phyloP scores from a whole-genome alignment of 1,284 basidiomycete genomes.

The Limonomyces culmigenus region DNA sequence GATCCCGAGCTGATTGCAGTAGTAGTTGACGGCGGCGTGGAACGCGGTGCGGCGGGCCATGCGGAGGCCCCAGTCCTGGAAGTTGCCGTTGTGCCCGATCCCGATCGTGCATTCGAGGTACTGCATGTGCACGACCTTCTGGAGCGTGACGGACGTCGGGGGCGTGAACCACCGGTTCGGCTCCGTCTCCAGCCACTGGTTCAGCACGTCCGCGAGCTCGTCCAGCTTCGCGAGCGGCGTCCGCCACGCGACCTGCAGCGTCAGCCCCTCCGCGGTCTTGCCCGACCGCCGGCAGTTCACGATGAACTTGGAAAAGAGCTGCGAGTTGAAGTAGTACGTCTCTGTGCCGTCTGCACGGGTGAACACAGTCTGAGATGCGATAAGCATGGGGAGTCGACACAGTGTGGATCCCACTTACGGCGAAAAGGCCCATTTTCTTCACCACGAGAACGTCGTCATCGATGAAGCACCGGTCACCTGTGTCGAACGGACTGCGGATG shows the following conservation, averaged over 20 bases:
- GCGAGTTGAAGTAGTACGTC: constrained; percentile 65
- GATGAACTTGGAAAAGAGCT: constrained; percentile 59
- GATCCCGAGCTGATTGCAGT: constrained; percentile 51
- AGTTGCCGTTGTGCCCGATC: constrained; percentile 39
- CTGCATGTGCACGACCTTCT: constrained; percentile 43
- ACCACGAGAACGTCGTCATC: constrained; percentile 54
- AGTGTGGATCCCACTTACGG: constrained; percentile 19
- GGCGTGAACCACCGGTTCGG: constrained; percentile 63
- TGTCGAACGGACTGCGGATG: constrained; percentile 45
- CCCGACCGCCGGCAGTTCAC: constrained; percentile 14
- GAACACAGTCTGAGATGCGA: constrained; percentile 36
- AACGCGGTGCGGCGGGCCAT: constrained; percentile 51
- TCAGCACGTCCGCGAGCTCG: constrained; percentile 41
- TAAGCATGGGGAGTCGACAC: constrained; percentile 4
- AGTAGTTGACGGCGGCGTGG: constrained; percentile 57
- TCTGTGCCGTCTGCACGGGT: constrained; percentile 51
- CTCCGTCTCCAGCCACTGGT: constrained; percentile 58
- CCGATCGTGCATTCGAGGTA: constrained; percentile 49
- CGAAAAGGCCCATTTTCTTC: constrained; percentile 62
- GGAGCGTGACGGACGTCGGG: constrained; percentile 39
- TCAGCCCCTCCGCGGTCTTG: constrained; percentile 49
- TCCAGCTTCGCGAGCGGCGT: constrained; percentile 58
- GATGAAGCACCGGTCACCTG: constrained; percentile 61
- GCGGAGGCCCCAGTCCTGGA: constrained; percentile 43
- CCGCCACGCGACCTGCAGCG: constrained; percentile 57